Evolutionary conservation across 2,329 filamentous ascomycete species (phyloP).

Genomic region (Cordyceps javanica): DNA sequence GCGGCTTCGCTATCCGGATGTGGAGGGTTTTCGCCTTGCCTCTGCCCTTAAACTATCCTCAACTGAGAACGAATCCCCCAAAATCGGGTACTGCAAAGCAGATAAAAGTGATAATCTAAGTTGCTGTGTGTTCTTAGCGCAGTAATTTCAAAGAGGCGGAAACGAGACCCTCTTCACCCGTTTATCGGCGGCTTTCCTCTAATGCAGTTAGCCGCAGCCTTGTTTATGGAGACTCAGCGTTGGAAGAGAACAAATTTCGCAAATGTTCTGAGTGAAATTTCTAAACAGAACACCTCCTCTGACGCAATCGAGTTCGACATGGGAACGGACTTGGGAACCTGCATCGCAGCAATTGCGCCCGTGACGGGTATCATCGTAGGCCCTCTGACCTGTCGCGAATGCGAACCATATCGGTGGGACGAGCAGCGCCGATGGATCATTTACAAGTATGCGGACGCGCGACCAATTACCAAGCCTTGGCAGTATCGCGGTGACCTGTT

Average conservation of each 20-base stretch:
- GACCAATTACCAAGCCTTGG: neutral
- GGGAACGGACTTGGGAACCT: neutral
- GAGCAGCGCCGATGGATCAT: neutral
- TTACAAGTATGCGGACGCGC: neutral
- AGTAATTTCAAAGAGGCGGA: neutral
- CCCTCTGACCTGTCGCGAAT: neutral
- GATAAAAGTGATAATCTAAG: too few species aligned
- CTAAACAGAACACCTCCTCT: neutral
- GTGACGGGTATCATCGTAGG: conserved; percentile 2
- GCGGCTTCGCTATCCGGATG: too few species aligned
- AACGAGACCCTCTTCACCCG: neutral
- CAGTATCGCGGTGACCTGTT: neutral
- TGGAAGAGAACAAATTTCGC: neutral
- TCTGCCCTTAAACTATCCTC: too few species aligned
- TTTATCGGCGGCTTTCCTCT: neutral
- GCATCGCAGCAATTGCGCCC: conserved; percentile 1
- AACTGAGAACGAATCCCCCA: too few species aligned
- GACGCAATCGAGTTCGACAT: neutral
- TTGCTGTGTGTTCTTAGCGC: neutral
- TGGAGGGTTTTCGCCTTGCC: too few species aligned
- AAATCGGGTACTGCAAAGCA: too few species aligned
- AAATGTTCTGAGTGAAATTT: too few species aligned
- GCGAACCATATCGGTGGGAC: conserved; percentile 1
- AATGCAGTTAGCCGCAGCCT: neutral
- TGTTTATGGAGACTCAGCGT: neutral